Evolutionary conservation across 2,329 filamentous ascomycete species (phyloP).

Genomic region (Proliferodiscus dingleyae): DNA sequence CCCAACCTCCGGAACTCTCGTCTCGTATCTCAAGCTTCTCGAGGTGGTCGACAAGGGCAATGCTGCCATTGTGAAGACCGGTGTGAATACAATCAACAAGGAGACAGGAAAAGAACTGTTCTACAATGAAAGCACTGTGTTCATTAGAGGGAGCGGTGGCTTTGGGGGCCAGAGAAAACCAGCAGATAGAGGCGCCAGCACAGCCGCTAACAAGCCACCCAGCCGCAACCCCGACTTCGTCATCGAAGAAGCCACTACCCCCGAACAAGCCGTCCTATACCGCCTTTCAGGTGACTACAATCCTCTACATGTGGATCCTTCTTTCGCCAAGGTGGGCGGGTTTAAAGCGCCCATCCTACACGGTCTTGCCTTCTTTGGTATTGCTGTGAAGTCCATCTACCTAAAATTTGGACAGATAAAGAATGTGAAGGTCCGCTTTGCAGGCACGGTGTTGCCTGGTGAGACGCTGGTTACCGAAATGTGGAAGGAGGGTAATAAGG

Average conservation of each 20-base stretch:
- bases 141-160: slow-evolving; percentile 85
- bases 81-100: slow-evolving; percentile 78
- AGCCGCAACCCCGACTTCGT: slow-evolving; percentile 72
- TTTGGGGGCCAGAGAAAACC: slow-evolving; percentile 82
- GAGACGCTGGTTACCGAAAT: slow-evolving; percentile 91
- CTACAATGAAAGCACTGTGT: slow-evolving; percentile 94
- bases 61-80: slow-evolving; percentile 76
- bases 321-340: slow-evolving; percentile 89
- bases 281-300: slow-evolving; percentile 92
- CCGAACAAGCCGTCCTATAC: slow-evolving; percentile 92
- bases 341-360: slow-evolving; percentile 94
- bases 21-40: slow-evolving; percentile 74
- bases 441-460: slow-evolving; percentile 76
- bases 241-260: slow-evolving; percentile 77
- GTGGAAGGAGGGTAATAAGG: slow-evolving; percentile 79
- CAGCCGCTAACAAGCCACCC: slow-evolving; percentile 73
- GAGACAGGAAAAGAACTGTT: slow-evolving; percentile 85
- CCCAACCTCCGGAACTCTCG: slow-evolving; percentile 73
- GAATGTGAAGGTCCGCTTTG: slow-evolving; percentile 91
- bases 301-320: slow-evolving; percentile 91
- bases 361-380: slow-evolving; percentile 92
- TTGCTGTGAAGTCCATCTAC: slow-evolving; percentile 86
- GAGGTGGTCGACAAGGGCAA: slow-evolving; percentile 96
- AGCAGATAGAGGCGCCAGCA: slow-evolving; percentile 71
- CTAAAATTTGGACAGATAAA: slow-evolving; percentile 77